Base-by-base conservation (phyloP, 1,284 basidiomycete genomes). In the Ganoderma boninense region DNA sequence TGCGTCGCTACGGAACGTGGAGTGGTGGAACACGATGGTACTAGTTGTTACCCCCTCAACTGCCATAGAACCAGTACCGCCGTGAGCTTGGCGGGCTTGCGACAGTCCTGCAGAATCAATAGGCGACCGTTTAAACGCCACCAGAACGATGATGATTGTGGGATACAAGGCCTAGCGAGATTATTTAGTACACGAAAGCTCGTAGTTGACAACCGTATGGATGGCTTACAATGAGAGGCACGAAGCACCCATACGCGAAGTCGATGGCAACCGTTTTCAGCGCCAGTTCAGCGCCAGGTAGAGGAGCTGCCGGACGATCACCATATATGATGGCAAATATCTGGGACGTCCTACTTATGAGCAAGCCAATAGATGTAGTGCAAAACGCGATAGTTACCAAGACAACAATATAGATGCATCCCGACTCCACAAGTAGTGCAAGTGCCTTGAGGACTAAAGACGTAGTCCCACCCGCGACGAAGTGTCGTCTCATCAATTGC, bases 381-480 rank as follows among this genome's bases (percentile, higher is more conserved):
- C 32, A 40, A 60, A 49, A 14, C n/a, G 35, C 32, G n/a, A 54
- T 13, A n/a, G 20, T 38, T 29, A 64, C 63, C 46, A 64, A 49
- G 49, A 56, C 18, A 1, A 38, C 32, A 52, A 32, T 56, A 38
- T 64, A 64, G 23, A 56, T 20, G 26, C 32, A 38, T 38, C 63
- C 63, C 18, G 63, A 64, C 20, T 64, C 63, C 7, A 42, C n/a
- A 3, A 64, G 63, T 0, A 64, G n/a, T 8, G 63, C 63, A 2
- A 64, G 52, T 4, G 32, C 32, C n/a, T 56, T 64, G 29, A 64
- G 32, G 18, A 56, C 63, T 8, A 49, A 20, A 35, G 35, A n/a
- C 32, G 32, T 14, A n/a, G 42, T 49, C 46, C 46, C 8, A 49
- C 2, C 46, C 8, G n/a, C 46, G 16, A 38, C 20, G 6, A 64